A percentile compares a stretch with the other conserved stretches of the same genome.
phyloP scores from a whole-genome alignment of 2,329 filamentous ascomycete species.

The Aquanectria penicillioides region DNA sequence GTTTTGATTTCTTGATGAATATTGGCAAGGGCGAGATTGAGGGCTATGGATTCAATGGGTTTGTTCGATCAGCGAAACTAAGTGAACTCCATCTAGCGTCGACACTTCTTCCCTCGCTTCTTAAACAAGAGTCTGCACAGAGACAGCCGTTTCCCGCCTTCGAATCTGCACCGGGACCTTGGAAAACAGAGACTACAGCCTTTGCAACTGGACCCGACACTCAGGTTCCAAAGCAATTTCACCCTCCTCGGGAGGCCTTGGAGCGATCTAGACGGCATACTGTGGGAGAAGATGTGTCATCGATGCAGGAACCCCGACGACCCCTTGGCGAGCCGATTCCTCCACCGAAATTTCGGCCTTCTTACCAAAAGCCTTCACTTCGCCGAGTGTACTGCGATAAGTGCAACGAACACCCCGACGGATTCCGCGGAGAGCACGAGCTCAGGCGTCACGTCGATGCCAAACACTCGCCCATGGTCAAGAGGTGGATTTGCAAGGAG shows the following conservation, averaged over 20 bases:
- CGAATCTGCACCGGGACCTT: constrained; percentile 15
- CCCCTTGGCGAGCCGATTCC: constrained; percentile 56
- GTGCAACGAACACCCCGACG: constrained; percentile 84
- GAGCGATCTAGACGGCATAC: constrained; percentile 37
- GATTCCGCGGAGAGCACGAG: constrained; percentile 92
- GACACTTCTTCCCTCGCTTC: constrained; percentile 20
- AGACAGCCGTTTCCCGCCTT: constrained; percentile 27
- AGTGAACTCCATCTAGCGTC: constrained; percentile 15
- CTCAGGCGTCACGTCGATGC: constrained; percentile 73
- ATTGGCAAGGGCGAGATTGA: constrained; percentile 58
- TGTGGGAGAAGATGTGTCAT: constrained; percentile 37
- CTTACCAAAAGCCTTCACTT: constrained; percentile 66
- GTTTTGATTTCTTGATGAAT: constrained; percentile 60
- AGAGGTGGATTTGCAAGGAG: constrained; percentile 66
- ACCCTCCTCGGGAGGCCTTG: constrained; percentile 20
- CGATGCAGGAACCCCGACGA: constrained; percentile 33
- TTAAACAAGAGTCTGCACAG: constrained; percentile 21
- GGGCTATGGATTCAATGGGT: constrained; percentile 46
- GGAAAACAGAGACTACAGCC: constrained; percentile 28
- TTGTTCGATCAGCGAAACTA: constrained; percentile 40
- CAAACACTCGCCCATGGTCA: constrained; percentile 65
- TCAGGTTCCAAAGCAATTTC: constrained; percentile 24
- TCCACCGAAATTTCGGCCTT: constrained; percentile 47
- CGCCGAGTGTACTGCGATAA: constrained; percentile 80
- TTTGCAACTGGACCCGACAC: constrained; percentile 27